Percentiles rank a stretch among this genome's conserved stretches.
phyloP scores from a whole-genome alignment of 495 filamentous ascomycete species.

The Xylaria grammica region DNA sequence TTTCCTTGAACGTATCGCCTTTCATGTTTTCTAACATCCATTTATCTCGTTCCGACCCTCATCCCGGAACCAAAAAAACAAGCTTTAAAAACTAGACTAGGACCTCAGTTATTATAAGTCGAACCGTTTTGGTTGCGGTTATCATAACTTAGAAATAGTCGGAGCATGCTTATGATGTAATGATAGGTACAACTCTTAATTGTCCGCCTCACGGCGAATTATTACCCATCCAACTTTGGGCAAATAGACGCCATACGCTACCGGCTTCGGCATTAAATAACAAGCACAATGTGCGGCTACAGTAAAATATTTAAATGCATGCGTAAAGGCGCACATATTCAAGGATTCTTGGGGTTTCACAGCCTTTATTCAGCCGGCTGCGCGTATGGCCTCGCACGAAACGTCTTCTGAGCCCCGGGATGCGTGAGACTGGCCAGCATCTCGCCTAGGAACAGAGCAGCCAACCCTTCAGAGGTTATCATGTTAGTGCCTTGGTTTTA shows the following conservation, averaged over 20 bases:
- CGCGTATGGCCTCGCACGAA: background rate
- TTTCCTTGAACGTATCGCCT: no score
- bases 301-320: background rate
- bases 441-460: background rate
- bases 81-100: no score
- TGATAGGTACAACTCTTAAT: no score
- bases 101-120: background rate
- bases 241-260: no score
- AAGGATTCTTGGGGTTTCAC: background rate
- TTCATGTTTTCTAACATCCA: no score
- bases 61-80: no score
- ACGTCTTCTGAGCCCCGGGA: background rate
- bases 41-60: no score
- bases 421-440: background rate
- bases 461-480: background rate
- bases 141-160: no score
- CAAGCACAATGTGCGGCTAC: no score
- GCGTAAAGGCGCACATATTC: background rate
- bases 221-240: no score
- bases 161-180: background rate
- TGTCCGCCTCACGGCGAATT: no score
- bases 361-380: background rate
- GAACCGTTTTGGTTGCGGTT: background rate
- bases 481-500: background rate
- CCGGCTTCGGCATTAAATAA: no score